phyloP scores from a whole-genome alignment of 2,329 filamentous ascomycete genomes.

The Fusarium falciforme region DNA sequence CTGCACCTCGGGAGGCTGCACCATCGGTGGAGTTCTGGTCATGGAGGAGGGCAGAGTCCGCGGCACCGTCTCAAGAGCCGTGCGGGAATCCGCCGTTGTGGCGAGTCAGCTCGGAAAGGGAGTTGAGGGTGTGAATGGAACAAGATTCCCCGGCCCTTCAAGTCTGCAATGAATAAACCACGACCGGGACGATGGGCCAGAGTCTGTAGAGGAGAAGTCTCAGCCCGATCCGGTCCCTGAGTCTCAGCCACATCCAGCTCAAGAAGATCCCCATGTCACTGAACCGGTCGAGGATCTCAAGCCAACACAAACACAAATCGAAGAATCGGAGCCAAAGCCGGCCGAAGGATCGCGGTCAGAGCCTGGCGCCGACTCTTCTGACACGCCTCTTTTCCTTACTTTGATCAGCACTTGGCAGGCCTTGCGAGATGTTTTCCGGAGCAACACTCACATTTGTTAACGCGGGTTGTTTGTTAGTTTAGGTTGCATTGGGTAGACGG shows the following conservation, averaged over 20 bases:
- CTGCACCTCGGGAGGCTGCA: slow-evolving; percentile 82
- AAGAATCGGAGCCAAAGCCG: slow-evolving; percentile 1
- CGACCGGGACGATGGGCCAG: background rate
- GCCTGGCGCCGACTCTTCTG: background rate
- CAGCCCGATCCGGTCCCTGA: background rate
- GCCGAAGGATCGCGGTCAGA: slow-evolving; percentile 1
- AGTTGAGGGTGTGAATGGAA: slow-evolving; percentile 52
- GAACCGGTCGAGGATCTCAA: background rate
- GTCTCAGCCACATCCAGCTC: slow-evolving; percentile 1
- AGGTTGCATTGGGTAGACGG: slow-evolving; percentile 32
- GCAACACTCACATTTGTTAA: slow-evolving; percentile 37
- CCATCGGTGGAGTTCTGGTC: slow-evolving; percentile 78
- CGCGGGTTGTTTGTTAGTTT: slow-evolving; percentile 35
- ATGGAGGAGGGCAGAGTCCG: slow-evolving; percentile 79
- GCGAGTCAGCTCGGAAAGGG: slow-evolving; percentile 69
- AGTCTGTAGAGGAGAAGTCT: background rate
- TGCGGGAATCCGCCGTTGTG: slow-evolving; percentile 77
- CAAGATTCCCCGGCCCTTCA: slow-evolving; percentile 36
- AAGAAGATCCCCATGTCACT: background rate
- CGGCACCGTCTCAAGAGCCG: slow-evolving; percentile 73
- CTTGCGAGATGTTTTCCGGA: slow-evolving; percentile 24
- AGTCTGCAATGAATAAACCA: slow-evolving; percentile 25
- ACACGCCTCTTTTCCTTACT: slow-evolving; percentile 17
- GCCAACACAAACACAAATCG: background rate
- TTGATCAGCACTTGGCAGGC: slow-evolving; percentile 28